These are phyloP conservation scores for Penicillium diatomitis DNA, from an alignment of 495 filamentous ascomycete genomes.

Conservation along the genomic window DNA sequence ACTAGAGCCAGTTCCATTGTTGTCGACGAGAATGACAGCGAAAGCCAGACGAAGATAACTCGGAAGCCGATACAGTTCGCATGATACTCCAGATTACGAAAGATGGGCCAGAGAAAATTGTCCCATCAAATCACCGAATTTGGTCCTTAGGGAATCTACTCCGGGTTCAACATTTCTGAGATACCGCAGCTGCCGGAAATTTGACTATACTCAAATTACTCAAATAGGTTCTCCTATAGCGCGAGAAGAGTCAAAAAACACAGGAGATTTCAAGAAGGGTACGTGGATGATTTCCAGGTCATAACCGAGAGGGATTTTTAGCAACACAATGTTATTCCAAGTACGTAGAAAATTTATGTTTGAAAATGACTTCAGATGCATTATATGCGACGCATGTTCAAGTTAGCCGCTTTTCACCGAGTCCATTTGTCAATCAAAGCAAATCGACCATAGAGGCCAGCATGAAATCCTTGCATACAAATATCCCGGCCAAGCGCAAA, in stretches of 20 bases:
- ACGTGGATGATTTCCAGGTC: not conserved
- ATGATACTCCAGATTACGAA: constrained; percentile 1
- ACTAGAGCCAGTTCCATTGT: not conserved
- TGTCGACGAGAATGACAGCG: not conserved
- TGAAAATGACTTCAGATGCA: not conserved
- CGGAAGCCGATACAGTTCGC: not conserved
- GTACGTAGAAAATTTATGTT: not conserved
- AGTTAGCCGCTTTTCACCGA: not conserved
- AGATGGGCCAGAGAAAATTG: not conserved
- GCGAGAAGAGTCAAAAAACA: not conserved
- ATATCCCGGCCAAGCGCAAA: not conserved
- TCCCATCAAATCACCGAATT: not conserved
- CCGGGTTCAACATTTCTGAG: not conserved
- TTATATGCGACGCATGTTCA: not conserved
- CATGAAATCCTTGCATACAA: not conserved
- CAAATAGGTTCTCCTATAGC: not conserved
- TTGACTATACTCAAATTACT: not conserved
- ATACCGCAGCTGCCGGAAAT: not conserved
- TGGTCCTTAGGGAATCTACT: not conserved
- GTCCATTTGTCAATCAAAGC: not conserved
- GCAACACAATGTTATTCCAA: not conserved
- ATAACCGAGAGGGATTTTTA: not conserved
- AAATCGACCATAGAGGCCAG: not conserved
- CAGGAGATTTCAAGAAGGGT: not conserved
- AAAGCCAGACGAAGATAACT: not conserved